Conservation (phyloP, 2,329 filamentous ascomycete genomes). For the Phialophora macrospora region DNA sequence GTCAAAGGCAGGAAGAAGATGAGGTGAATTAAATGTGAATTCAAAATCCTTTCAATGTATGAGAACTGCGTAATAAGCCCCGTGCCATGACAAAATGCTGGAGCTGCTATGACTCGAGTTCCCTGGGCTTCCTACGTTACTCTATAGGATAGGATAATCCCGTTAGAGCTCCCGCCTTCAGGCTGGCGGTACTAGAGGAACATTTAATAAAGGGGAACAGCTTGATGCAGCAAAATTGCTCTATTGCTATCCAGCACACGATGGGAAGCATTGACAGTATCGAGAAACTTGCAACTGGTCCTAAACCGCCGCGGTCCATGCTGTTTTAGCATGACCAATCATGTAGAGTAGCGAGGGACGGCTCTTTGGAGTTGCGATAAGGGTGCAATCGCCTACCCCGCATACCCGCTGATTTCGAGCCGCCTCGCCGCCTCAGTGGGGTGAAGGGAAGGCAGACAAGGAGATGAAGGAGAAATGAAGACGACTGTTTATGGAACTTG, state of each 20-base stretch:
- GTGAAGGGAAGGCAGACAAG: background rate
- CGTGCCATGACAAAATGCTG: background rate
- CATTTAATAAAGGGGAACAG: background rate
- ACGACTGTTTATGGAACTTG: background rate
- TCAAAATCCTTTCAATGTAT: background rate
- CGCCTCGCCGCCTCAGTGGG: background rate
- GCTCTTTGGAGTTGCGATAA: background rate
- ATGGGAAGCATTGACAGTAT: background rate
- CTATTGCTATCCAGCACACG: background rate
- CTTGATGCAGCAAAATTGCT: background rate
- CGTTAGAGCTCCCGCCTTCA: background rate
- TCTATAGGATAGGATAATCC: too few species aligned
- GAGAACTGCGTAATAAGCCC: background rate
- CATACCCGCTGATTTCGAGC: background rate
- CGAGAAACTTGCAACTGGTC: background rate
- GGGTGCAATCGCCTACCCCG: background rate
- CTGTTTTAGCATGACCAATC: background rate
- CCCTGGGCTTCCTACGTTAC: background rate
- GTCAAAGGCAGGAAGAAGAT: background rate
- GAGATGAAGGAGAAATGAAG: background rate
- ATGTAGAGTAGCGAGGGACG: background rate
- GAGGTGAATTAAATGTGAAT: background rate
- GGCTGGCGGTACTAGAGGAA: background rate
- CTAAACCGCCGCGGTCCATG: background rate
- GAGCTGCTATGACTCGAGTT: background rate